A percentile compares a stretch with the other conserved stretches of the same genome.
Evolutionary conservation across 352 stramenopile genomes (phyloP).

Genomic region (Pythium phragmitis): DNA sequence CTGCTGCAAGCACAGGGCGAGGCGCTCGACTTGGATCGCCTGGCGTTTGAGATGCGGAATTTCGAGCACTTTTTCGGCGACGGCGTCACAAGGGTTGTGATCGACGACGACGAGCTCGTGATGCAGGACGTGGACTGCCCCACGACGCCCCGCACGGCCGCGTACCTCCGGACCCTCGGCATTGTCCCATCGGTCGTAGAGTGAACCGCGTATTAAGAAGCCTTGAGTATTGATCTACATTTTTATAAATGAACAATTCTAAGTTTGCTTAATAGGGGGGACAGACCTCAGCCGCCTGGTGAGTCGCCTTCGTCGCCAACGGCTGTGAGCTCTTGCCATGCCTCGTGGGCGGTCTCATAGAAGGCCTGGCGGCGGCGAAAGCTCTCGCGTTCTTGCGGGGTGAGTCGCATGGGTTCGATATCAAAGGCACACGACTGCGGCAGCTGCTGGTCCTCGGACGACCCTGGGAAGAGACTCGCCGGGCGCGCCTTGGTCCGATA

Average conservation of each 20-base stretch:
- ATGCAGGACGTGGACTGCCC: slow-evolving; percentile 24
- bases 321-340: background rate
- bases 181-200: slow-evolving; percentile 21
- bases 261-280: too few species aligned
- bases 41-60: slow-evolving; percentile 25
- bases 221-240: background rate
- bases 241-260: background rate
- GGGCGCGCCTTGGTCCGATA: slow-evolving; percentile 50
- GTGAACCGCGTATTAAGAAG: slow-evolving; percentile 7
- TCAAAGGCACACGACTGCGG: slow-evolving; percentile 59
- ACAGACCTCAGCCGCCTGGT: background rate
- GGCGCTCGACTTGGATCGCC: slow-evolving; percentile 20
- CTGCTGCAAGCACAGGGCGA: slow-evolving; percentile 17
- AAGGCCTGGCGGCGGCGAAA: slow-evolving; percentile 48
- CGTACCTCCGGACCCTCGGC: slow-evolving; percentile 24
- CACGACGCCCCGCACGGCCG: slow-evolving; percentile 21
- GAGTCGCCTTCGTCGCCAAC: background rate
- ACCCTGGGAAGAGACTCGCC: slow-evolving; percentile 51
- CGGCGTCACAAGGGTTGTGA: background rate
- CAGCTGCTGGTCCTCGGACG: slow-evolving; percentile 40
- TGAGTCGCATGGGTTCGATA: slow-evolving; percentile 43
- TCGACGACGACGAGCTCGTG: slow-evolving; percentile 10
- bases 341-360: slow-evolving; percentile 17
- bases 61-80: slow-evolving; percentile 28
- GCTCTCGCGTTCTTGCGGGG: slow-evolving; percentile 32